phyloP scores from a whole-genome alignment of 176 grass and related monocot genomes.

The Bolboschoenus planiculmis region DNA sequence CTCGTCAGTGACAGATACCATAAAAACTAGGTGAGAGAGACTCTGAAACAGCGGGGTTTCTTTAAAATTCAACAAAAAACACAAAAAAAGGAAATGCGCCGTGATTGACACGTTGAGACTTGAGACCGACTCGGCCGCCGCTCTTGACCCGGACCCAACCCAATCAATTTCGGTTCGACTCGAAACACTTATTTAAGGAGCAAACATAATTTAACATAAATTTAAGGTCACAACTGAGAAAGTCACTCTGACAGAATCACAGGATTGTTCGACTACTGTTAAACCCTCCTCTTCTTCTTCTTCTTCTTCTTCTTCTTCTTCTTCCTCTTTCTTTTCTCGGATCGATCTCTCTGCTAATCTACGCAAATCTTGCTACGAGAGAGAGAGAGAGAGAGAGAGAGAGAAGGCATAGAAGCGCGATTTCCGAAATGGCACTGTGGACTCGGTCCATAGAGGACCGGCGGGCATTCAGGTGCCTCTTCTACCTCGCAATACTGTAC shows the following conservation, averaged over 20 bases:
- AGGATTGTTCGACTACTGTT: not conserved
- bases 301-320: not conserved
- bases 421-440: not conserved
- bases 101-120: no score
- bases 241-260: not conserved
- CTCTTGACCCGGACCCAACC: not conserved
- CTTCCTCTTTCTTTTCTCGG: no score
- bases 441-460: conserved; percentile 8
- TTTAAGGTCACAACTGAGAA: not conserved
- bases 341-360: no score
- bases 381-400: no score
- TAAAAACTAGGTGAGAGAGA: no score
- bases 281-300: no score
- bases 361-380: no score
- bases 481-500: conserved; percentile 60
- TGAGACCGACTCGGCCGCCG: not conserved
- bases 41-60: not conserved
- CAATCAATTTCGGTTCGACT: no score
- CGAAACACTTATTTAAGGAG: no score
- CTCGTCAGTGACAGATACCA: not conserved
- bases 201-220: not conserved
- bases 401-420: not conserved
- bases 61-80: not conserved
- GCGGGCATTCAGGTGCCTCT: conserved; percentile 43
- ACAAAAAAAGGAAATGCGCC: not conserved